Conservation (phyloP, 163 green algal genomes). For the Chloromonas sp. region DNA sequence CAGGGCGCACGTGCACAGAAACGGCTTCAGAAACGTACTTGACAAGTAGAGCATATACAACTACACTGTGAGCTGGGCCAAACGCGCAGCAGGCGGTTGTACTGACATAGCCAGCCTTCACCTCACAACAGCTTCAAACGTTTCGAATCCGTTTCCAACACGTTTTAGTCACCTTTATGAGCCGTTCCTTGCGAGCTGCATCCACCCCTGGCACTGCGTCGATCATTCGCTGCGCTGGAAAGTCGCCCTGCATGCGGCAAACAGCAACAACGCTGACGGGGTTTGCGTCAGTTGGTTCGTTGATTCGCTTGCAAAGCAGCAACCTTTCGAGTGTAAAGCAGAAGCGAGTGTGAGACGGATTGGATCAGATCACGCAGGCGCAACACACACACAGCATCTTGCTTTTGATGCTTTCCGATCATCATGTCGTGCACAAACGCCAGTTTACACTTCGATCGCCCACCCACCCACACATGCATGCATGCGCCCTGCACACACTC, state of each 20-base stretch:
- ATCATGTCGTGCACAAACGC: too few species aligned
- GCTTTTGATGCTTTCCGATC: too few species aligned
- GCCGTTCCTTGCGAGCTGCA: slow-evolving; percentile 49
- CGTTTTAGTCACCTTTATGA: slow-evolving; percentile 53
- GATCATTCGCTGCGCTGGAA: slow-evolving; percentile 88
- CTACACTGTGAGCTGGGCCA: neutral
- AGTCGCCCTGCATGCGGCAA: slow-evolving; percentile 69
- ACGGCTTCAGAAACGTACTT: neutral
- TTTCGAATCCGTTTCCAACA: too few species aligned
- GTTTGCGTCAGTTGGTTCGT: neutral
- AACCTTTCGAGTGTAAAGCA: neutral
- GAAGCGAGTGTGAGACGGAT: neutral
- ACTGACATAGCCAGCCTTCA: too few species aligned
- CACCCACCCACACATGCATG: neutral
- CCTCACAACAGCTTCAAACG: too few species aligned
- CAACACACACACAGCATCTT: too few species aligned
- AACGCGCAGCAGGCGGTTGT: too few species aligned
- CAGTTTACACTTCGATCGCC: too few species aligned
- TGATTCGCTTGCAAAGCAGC: neutral
- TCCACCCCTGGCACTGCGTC: slow-evolving; percentile 69
- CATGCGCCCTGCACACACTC: too few species aligned
- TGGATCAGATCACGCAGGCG: too few species aligned
- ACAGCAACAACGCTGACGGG: neutral
- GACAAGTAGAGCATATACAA: neutral
- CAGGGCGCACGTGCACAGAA: neutral